Base-by-base conservation (phyloP, 257 asterid species). In the Scutellaria galericulata region DNA sequence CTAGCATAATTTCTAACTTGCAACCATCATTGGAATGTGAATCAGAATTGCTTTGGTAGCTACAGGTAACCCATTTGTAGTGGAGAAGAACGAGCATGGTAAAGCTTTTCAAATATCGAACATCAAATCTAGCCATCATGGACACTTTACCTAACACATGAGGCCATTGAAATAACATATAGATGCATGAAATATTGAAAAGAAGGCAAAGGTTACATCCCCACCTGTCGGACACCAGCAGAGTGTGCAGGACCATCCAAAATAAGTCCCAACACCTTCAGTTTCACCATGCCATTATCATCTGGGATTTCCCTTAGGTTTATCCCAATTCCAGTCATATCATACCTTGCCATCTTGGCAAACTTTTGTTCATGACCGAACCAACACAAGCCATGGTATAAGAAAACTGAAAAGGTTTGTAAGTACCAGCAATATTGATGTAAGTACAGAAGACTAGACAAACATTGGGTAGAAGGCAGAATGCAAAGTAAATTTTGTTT, bases 341-440 rank as follows among this genome's bases (percentile, higher is more conserved):
- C 99, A 75, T 90, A 94, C 83, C 94, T 88, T 64, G 96, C 96
- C 98, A 94, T 91, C 95, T 92, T 91, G 80, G 99, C 87, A 85
- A 94, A 87, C 99, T 94, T 85, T 86, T 81, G 75, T 77, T 64
- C 80, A 84, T 68, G 86, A 90, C 59, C 84, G 76, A 83, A 85
- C 81, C 84, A 86, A 87, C 82, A 85, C 77, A 86, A 79, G 80
- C 82, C 88, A 85, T 63, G 83, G 88, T 80, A 90, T 79, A 82
- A 90, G 86, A 86, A 82, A 75, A 89, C 91, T 88, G 95, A 80
- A 86, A 82, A 57, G 39, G 66, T 74, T 80, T 68, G 83, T 78
- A 77, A 85, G 90, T 82, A 66, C 72, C 81, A 68, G 75, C 69
- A 77, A 75, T 66, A 75, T 71, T 64, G 73, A 75, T 44, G 83